phyloP scores from a whole-genome alignment of 352 stramenopile genomes.

The Globisporangium ultimum region DNA sequence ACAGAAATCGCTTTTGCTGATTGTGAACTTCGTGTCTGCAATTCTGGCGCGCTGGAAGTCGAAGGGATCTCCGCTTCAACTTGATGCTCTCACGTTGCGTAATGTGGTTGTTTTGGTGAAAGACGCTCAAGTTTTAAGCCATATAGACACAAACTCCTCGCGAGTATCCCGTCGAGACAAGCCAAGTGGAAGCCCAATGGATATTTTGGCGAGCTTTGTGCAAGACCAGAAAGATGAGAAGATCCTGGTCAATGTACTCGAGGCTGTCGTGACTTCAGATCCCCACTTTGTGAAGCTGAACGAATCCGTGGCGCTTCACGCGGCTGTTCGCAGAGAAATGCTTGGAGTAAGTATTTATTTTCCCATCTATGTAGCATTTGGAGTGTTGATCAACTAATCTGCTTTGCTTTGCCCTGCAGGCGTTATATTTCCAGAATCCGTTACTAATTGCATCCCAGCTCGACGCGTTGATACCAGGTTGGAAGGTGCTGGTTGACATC shows the following conservation, averaged over 20 bases:
- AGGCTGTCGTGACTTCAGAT: slow-evolving; percentile 38
- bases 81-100: slow-evolving; percentile 40
- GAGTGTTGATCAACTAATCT: slow-evolving; percentile 3
- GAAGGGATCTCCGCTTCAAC: slow-evolving; percentile 14
- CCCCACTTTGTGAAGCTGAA: slow-evolving; percentile 27
- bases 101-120: slow-evolving; percentile 45
- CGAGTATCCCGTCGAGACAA: background rate
- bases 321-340: slow-evolving; percentile 28
- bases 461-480: slow-evolving; percentile 46
- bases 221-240: slow-evolving; percentile 21
- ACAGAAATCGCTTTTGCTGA: slow-evolving; percentile 17
- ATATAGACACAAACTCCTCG: slow-evolving; percentile 2
- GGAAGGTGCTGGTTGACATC: slow-evolving; percentile 46
- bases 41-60: slow-evolving; percentile 24
- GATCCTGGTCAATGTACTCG: slow-evolving; percentile 38
- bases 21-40: slow-evolving; percentile 28
- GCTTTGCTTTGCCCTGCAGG: slow-evolving; percentile 20
- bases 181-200: slow-evolving; percentile 1
- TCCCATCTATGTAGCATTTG: background rate
- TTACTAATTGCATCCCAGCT: slow-evolving; percentile 39
- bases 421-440: slow-evolving; percentile 64
- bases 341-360: slow-evolving; percentile 37
- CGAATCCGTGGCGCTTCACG: slow-evolving; percentile 13
- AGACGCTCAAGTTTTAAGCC: slow-evolving; percentile 35
- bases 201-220: slow-evolving; percentile 21